phyloP scores from a whole-genome alignment of 2,329 filamentous ascomycete species.

The Xylaria sp. region DNA sequence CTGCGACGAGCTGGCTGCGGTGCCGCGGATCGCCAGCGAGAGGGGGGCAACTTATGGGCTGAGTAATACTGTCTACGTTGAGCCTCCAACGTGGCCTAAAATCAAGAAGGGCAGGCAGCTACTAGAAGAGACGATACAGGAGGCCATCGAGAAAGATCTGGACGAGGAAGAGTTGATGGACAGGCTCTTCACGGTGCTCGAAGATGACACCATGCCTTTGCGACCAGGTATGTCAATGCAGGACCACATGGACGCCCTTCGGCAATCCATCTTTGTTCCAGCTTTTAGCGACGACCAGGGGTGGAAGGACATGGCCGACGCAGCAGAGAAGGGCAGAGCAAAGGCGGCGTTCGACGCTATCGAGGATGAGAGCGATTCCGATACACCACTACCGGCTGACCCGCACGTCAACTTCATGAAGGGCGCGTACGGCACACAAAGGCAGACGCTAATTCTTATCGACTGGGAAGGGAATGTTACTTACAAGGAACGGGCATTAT shows the following conservation, averaged over 20 bases:
- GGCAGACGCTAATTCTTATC: conserved; percentile 71
- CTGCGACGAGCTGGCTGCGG: conserved; percentile 62
- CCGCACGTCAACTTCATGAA: conserved; percentile 61
- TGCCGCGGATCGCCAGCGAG: conserved; percentile 67
- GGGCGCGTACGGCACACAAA: conserved; percentile 73
- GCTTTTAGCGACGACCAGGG: conserved; percentile 64
- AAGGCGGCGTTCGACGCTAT: conserved; percentile 53
- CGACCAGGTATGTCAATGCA: conserved; percentile 60
- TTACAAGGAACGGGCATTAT: conserved; percentile 69
- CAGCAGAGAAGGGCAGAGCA: conserved; percentile 53
- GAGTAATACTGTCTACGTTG: conserved; percentile 70
- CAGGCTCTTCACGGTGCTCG: conserved; percentile 65
- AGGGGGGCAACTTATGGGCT: conserved; percentile 67
- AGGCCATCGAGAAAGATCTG: conserved; percentile 52
- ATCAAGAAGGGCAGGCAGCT: conserved; percentile 64
- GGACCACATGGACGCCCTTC: conserved; percentile 64
- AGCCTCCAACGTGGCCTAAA: conserved; percentile 70
- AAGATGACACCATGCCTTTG: conserved; percentile 66
- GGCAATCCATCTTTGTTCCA: conserved; percentile 71
- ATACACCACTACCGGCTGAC: conserved; percentile 55
- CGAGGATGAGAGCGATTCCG: conserved; percentile 53
- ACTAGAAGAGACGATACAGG: conserved; percentile 56
- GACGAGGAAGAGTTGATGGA: conserved; percentile 62
- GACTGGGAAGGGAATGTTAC: conserved; percentile 72
- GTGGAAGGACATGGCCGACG: conserved; percentile 58